Conservation (phyloP, 129 eudicot genomes). For the Flaveria bidentis region DNA sequence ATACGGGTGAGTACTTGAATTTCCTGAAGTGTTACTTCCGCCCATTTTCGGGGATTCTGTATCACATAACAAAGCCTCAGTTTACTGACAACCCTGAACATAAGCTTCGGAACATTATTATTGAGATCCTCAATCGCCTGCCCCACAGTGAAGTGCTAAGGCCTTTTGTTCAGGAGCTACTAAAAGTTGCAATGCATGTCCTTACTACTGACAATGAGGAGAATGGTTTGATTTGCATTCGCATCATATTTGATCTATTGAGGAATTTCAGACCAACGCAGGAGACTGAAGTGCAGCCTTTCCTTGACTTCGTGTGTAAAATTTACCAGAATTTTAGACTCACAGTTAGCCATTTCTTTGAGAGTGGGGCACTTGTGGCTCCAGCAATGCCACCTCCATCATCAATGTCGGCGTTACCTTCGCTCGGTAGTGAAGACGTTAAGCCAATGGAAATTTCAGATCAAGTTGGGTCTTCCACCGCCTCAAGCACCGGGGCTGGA, state of each 20-base stretch:
- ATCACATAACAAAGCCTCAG: conserved; percentile 85
- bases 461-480: conserved; percentile 63
- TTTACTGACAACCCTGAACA: conserved; percentile 80
- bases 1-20: conserved; percentile 95
- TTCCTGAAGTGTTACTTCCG: conserved; percentile 86
- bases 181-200: conserved; percentile 96
- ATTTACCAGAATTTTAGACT: conserved; percentile 87
- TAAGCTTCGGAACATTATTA: conserved; percentile 75
- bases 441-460: conserved; percentile 86
- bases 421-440: conserved; percentile 70
- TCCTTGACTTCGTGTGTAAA: conserved; percentile 88
- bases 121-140: conserved; percentile 85
- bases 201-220: conserved; percentile 95
- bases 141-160: conserved; percentile 92
- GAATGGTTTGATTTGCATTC: conserved; percentile 87
- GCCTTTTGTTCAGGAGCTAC: conserved; percentile 90
- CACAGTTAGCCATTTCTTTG: conserved; percentile 87
- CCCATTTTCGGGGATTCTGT: conserved; percentile 70
- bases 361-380: conserved; percentile 74
- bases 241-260: conserved; percentile 86
- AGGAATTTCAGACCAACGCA: conserved; percentile 90
- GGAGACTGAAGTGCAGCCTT: conserved; percentile 97
- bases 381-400: conserved; percentile 63
- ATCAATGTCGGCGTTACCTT: conserved; percentile 52
- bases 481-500: conserved; percentile 51